These are phyloP conservation scores for Thalassiosira mediterranea DNA, from an alignment of 352 stramenopile genomes.

Conservation along the genomic window DNA sequence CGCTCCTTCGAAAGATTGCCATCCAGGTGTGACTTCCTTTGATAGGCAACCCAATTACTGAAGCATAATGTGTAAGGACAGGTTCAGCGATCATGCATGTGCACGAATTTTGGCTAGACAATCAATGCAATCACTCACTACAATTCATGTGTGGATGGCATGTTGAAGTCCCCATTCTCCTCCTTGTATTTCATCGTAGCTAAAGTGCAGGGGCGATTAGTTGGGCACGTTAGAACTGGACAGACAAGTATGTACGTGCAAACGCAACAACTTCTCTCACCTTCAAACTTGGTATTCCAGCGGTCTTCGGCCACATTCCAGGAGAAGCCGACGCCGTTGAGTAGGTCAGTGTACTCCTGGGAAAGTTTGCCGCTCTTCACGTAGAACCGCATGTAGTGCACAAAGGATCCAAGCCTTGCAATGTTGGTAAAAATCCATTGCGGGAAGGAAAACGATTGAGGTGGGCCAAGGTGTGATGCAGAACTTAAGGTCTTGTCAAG, in stretches of 20 bases:
- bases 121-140: too few species aligned
- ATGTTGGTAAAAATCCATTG: neutral
- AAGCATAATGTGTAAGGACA: neutral
- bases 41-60: constrained; percentile 13
- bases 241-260: too few species aligned
- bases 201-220: too few species aligned
- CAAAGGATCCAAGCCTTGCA: constrained; percentile 2
- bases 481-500: too few species aligned
- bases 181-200: too few species aligned
- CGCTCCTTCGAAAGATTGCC: constrained; percentile 7
- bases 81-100: too few species aligned
- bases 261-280: neutral
- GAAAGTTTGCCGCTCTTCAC: constrained; percentile 10
- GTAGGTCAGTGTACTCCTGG: constrained; percentile 5
- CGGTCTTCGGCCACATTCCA: constrained; percentile 28
- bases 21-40: constrained; percentile 8
- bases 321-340: constrained; percentile 44
- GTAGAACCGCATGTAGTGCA: constrained; percentile 16
- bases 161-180: constrained; percentile 15
- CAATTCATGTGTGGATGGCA: constrained; percentile 1
- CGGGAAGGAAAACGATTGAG: too few species aligned
- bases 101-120: too few species aligned
- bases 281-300: constrained; percentile 11
- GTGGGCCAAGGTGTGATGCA: too few species aligned
- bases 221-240: too few species aligned